Base-by-base conservation (phyloP, 306 rosid species). In the Fragaria iinumae region DNA sequence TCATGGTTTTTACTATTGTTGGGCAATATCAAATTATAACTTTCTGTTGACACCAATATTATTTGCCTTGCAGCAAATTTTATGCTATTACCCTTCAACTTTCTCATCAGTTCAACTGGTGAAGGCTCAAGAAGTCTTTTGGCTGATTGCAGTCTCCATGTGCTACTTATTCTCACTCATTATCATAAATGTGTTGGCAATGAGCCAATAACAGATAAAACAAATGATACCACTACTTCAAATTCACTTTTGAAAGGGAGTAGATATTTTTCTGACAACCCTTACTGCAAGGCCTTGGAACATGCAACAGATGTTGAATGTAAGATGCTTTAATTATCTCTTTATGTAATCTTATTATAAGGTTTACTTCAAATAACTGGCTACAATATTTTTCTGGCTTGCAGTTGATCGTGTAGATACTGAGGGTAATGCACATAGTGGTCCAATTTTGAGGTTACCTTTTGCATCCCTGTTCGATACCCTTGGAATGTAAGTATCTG, bases 381-480 rank as follows among this genome's bases (percentile, higher is more conserved):
- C 71, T 75, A 77, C 16, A 50, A 80, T 55, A 32, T 64, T 56
- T 64, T 74, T 32, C 68, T 55, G 80, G 72, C 76, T 85, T 88
- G 89, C 98, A 96, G 98, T 92, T 86, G 97, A 89, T 83, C 93
- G 90, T 67, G 83, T 86, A 73, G 99, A 91, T 76, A 67, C 84
- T 41, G 98, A 96, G 87, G 96, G 91, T 48, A 96, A 79, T 83
- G 90, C 83, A 1, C 83, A 81, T 72, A 79, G 75, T 88, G 96
- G 91, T 82, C 90, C 81, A 38, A 82, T 90, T 72, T 89, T 92
- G 84, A 90, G 92, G 90, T 83, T 96, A 39, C 96, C 99, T 47
- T 96, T 96, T 86, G 98, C 99, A 63, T 75, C 92, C 8, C 83
- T 96, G 80, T 96, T 92, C 49, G 96, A 92, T 84, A 91, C 97